phyloP scores from a whole-genome alignment of 108 stramenopile species.

The Nitzschia sp. region DNA sequence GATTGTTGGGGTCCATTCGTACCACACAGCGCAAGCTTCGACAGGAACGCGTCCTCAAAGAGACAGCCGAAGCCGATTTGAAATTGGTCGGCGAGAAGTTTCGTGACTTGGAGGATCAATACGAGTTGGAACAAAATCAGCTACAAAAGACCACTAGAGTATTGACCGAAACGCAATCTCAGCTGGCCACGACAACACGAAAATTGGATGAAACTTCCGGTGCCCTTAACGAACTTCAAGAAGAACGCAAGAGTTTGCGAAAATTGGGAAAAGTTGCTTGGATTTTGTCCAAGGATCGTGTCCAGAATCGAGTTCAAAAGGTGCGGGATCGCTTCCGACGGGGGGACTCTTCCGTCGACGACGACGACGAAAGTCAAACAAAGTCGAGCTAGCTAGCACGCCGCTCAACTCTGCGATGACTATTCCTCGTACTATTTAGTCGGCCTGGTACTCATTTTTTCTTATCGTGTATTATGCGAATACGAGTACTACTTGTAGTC shows the following conservation, averaged over 20 bases:
- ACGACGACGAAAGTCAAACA: too few species aligned
- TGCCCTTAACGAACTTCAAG: not conserved
- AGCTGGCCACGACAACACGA: not conserved
- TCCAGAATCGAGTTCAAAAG: not conserved
- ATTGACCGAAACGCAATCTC: not conserved
- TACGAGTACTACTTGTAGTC: too few species aligned
- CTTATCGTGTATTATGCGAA: too few species aligned
- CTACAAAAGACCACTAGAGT: not conserved
- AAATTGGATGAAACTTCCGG: not conserved
- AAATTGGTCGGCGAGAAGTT: not conserved
- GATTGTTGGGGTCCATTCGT: not conserved
- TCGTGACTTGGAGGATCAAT: constrained; percentile 13
- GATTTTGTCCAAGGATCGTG: constrained; percentile 13
- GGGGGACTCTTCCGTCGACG: too few species aligned
- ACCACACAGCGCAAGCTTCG: not conserved
- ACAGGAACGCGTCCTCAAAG: not conserved
- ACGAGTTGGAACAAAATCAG: constrained; percentile 10
- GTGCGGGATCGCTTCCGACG: not conserved
- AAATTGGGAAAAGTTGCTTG: constrained; percentile 4
- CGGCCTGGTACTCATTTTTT: too few species aligned
- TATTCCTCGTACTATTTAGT: too few species aligned
- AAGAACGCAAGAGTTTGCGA: constrained; percentile 7
- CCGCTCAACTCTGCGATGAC: too few species aligned
- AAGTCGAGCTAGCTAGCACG: too few species aligned
- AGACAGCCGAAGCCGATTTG: not conserved